These are phyloP conservation scores for Amanita polypyramis DNA, from an alignment of 768 basidiomycete species.

Conservation along the genomic window DNA sequence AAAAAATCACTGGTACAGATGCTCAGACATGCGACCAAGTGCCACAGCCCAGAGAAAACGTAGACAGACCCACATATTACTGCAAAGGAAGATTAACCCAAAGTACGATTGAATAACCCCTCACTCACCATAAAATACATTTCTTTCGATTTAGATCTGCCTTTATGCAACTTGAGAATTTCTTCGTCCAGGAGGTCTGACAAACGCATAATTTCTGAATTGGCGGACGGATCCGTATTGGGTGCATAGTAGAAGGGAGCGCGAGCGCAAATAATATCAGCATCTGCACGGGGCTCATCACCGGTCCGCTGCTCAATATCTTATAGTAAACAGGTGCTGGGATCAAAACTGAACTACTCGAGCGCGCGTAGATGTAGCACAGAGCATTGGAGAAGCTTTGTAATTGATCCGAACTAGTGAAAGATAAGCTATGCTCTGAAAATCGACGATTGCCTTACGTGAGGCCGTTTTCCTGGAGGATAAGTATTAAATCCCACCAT, in stretches of 20 bases:
- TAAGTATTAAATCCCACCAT: background rate
- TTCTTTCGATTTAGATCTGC: slow-evolving; percentile 38
- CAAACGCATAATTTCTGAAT: slow-evolving; percentile 29
- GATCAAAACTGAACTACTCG: slow-evolving; percentile 78
- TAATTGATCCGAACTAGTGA: slow-evolving; percentile 46
- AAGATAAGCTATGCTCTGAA: background rate
- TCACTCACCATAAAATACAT: slow-evolving; percentile 51
- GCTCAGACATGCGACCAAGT: too few relatives aligned
- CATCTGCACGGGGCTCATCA: slow-evolving; percentile 38
- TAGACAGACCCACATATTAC: background rate
- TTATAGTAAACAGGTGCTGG: slow-evolving; percentile 80
- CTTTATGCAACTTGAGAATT: slow-evolving; percentile 36
- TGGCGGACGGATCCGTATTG: slow-evolving; percentile 45
- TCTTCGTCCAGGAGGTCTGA: slow-evolving; percentile 31
- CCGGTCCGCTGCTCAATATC: slow-evolving; percentile 11
- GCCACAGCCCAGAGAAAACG: background rate
- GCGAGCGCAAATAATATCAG: slow-evolving; percentile 73
- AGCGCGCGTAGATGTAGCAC: slow-evolving; percentile 72
- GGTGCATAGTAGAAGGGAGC: slow-evolving; percentile 78
- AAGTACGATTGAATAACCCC: background rate
- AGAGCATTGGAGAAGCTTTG: slow-evolving; percentile 63
- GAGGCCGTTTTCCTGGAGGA: slow-evolving; percentile 42
- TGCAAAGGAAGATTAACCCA: background rate
- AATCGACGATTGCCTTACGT: slow-evolving; percentile 25
- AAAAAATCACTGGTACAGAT: too few relatives aligned